phyloP scores from a whole-genome alignment of 352 stramenopile species.

The Sclerospora graminicola region DNA sequence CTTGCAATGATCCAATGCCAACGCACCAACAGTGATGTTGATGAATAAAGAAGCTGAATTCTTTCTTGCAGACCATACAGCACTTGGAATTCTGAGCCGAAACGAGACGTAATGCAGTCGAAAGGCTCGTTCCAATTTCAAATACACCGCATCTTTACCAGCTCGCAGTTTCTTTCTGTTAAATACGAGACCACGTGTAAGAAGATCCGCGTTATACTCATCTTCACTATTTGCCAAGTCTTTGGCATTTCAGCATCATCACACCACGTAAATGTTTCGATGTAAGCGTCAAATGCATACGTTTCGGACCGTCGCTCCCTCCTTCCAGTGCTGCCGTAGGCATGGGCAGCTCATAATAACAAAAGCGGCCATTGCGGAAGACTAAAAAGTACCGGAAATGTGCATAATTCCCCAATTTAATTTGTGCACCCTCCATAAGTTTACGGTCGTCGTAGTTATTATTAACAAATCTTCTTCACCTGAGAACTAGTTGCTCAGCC shows the following conservation, averaged over 20 bases:
- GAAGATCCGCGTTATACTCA: constrained; percentile 52
- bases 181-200: constrained; percentile 65
- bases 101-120: constrained; percentile 62
- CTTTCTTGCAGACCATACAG: constrained; percentile 67
- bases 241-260: too few species aligned
- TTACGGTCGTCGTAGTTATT: constrained; percentile 81
- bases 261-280: too few species aligned
- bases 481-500: constrained; percentile 44
- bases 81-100: constrained; percentile 68
- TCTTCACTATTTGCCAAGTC: constrained; percentile 55
- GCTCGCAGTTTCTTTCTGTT: constrained; percentile 72
- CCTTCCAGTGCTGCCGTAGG: too few species aligned
- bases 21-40: constrained; percentile 64
- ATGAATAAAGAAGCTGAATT: constrained; percentile 64
- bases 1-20: not conserved
- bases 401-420: constrained; percentile 82
- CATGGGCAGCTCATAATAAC: too few species aligned
- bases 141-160: constrained; percentile 56
- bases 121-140: constrained; percentile 77
- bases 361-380: too few species aligned
- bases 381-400: too few species aligned
- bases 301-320: constrained; percentile 13
- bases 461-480: constrained; percentile 50
- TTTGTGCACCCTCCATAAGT: constrained; percentile 77
- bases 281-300: too few species aligned